phyloP scores from a whole-genome alignment of 768 basidiomycete genomes.

The Agrocybe pediades region DNA sequence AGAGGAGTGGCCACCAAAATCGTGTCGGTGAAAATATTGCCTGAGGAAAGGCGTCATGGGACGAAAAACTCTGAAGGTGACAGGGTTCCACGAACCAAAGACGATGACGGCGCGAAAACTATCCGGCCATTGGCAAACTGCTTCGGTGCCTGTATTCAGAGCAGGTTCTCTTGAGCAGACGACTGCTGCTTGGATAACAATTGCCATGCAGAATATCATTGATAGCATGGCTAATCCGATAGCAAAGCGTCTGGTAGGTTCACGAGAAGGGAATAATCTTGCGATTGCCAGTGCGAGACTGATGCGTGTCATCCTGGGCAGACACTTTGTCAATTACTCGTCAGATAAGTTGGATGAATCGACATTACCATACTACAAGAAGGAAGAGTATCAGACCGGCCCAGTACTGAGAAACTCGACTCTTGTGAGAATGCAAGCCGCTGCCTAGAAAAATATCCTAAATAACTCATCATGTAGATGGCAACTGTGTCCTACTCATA shows the following conservation, averaged over 20 bases:
- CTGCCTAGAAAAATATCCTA: conserved; percentile 1
- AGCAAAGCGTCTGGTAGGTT: conserved; percentile 13
- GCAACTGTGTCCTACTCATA: neutral
- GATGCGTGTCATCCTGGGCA: conserved; percentile 12
- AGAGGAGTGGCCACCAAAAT: conserved; percentile 14
- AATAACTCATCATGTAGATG: neutral
- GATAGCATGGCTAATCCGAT: conserved; percentile 13
- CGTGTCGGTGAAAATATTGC: conserved; percentile 13
- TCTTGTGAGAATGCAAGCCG: conserved; percentile 7
- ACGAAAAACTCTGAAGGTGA: neutral
- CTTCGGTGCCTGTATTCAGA: neutral
- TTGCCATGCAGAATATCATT: conserved; percentile 3
- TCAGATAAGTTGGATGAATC: neutral
- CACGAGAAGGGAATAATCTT: conserved; percentile 13
- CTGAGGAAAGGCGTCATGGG: neutral
- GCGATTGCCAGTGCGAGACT: conserved; percentile 19
- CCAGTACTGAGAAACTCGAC: conserved; percentile 11
- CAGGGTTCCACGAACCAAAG: neutral
- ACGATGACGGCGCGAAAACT: conserved; percentile 2
- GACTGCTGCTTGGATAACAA: conserved; percentile 3
- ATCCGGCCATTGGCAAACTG: conserved; percentile 9
- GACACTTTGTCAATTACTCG: too few species aligned
- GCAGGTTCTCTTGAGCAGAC: conserved; percentile 7
- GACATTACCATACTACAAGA: conserved; percentile 10
- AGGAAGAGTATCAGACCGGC: conserved; percentile 11